Conservation (phyloP, 139 green algal species). For the Coelastrella sp. region DNA sequence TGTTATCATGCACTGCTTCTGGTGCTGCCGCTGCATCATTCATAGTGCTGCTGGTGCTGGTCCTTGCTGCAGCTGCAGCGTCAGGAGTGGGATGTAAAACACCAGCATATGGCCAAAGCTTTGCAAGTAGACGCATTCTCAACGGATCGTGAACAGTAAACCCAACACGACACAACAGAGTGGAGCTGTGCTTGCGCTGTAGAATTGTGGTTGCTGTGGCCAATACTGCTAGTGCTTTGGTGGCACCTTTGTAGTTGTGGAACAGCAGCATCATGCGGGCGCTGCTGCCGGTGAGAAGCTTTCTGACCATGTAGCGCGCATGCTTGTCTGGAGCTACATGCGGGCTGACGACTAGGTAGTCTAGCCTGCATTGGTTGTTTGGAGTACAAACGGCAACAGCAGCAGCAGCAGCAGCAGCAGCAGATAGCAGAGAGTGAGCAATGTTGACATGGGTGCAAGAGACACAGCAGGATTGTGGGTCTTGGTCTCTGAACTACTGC, state of each 20-base stretch:
- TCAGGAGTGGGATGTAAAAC: background rate
- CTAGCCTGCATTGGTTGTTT: background rate
- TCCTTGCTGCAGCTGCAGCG: background rate
- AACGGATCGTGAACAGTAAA: constrained; percentile 12
- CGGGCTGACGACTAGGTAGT: constrained; percentile 24
- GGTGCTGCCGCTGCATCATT: background rate
- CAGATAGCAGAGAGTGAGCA: background rate
- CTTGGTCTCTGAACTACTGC: background rate
- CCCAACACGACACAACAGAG: constrained; percentile 27
- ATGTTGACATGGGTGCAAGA: constrained; percentile 5
- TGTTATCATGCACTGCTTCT: background rate
- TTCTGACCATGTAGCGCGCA: constrained; percentile 4
- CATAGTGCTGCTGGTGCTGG: background rate
- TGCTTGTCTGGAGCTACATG: background rate
- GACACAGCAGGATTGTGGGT: background rate
- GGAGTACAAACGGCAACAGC: background rate
- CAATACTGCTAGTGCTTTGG: background rate
- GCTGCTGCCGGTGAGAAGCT: background rate
- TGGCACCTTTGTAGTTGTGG: constrained; percentile 3
- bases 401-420: background rate
- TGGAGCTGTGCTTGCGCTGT: constrained; percentile 33
- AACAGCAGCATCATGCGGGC: constrained; percentile 35
- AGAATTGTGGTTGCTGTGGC: background rate
- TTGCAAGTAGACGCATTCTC: background rate
- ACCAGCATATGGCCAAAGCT: constrained; percentile 35